A percentile compares a stretch with the other conserved stretches of the same genome.
Conservation (phyloP, 75 land plant species). For the Selaginella moellendorffii region DNA sequence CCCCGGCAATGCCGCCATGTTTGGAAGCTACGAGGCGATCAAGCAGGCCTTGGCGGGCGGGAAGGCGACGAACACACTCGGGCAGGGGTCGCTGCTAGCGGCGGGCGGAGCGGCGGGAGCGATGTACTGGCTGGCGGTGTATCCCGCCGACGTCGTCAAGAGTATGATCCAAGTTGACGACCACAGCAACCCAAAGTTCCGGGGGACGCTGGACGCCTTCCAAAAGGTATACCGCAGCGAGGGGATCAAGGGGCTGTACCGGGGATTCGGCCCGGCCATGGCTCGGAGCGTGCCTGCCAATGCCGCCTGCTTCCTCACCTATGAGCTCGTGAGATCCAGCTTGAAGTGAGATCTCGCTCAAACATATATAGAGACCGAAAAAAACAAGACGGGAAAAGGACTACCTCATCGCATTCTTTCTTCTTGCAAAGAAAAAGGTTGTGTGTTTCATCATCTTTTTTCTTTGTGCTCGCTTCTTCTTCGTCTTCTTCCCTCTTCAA, state of each 20-base stretch:
- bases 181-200: conserved; percentile 64
- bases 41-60: conserved; percentile 81
- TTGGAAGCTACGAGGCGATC: conserved; percentile 70
- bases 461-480: too few relatives aligned
- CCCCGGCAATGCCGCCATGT: conserved; percentile 90
- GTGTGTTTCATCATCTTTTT: too few relatives aligned
- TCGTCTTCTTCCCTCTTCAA: too few relatives aligned
- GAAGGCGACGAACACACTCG: conserved; percentile 52
- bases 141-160: conserved; percentile 93
- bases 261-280: conserved; percentile 97
- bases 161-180: conserved; percentile 89
- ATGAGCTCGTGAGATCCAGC: conserved; percentile 59
- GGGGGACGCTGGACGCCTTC: conserved; percentile 74
- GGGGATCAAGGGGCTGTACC: conserved; percentile 82
- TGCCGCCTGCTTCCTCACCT: conserved; percentile 93
- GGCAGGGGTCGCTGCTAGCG: conserved; percentile 53
- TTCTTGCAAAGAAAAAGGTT: too few relatives aligned
- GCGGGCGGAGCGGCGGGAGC: conserved; percentile 96
- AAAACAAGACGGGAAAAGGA: too few relatives aligned
- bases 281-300: conserved; percentile 93
- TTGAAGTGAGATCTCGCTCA: too few relatives aligned
- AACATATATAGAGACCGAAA: too few relatives aligned
- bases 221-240: conserved; percentile 48
- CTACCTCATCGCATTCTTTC: too few relatives aligned
- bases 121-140: conserved; percentile 66